Percentiles rank a stretch among this genome's conserved stretches.
Conservation (phyloP, 2,329 filamentous ascomycete species). For the Stenocarpella maydis region DNA sequence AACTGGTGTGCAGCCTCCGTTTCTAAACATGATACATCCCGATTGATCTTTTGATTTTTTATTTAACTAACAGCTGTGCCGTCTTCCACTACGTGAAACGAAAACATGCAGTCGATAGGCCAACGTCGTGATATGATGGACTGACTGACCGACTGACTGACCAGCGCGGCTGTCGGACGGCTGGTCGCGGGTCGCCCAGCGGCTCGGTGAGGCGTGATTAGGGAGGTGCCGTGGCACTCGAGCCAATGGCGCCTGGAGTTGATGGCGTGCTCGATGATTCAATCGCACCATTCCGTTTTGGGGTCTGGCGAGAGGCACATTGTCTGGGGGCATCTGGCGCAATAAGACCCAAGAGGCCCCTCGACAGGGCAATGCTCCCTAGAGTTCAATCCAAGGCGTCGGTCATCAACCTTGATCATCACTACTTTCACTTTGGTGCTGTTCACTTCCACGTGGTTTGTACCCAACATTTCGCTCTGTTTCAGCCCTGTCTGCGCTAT, state of each 20-base stretch:
- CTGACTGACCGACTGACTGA: too few species aligned
- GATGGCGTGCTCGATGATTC: constrained; percentile 33
- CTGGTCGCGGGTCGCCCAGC: constrained; percentile 22
- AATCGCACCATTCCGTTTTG: constrained; percentile 29
- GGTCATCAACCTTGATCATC: neutral
- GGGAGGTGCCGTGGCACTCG: constrained; percentile 28
- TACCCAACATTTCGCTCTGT: constrained; percentile 1
- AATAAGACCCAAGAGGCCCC: constrained; percentile 40
- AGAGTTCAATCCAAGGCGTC: neutral
- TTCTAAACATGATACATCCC: too few species aligned
- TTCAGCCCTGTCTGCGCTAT: neutral
- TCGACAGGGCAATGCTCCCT: neutral
- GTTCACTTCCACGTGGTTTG: neutral
- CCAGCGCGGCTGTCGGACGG: constrained; percentile 34
- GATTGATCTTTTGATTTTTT: too few species aligned
- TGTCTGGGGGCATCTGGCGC: constrained; percentile 33
- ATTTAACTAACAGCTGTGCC: too few species aligned
- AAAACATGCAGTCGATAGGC: neutral
- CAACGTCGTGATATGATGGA: too few species aligned
- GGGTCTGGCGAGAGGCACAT: constrained; percentile 24
- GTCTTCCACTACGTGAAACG: too few species aligned
- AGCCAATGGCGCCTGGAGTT: constrained; percentile 25
- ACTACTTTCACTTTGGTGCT: neutral
- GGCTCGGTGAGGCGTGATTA: constrained; percentile 34
- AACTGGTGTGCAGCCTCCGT: too few species aligned